Base-by-base conservation (phyloP, 805 yeast genomes). In the Pichia californica region DNA sequence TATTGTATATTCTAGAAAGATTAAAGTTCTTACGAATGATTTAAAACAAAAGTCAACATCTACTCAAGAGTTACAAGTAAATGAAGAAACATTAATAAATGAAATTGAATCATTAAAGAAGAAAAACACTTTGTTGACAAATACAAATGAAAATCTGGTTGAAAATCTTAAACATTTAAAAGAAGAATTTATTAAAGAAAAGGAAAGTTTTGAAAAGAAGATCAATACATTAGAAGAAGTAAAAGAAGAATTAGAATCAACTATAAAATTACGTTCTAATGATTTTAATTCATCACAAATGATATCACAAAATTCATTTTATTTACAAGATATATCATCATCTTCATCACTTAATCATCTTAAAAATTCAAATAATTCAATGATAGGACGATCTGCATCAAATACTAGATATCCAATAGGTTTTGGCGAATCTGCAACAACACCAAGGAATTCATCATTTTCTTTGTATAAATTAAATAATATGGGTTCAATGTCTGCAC, bases 401-500 rank as follows among this genome's bases (percentile, higher is more conserved):
- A 58, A 52, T 28, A 65, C 63, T 16, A 46, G 35, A 20, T 49
- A 26, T 25, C 32, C 46, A 16, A 68, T 72, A 36, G 63, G 61
- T 35, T 51, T 73, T 41, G 78, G 77, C 7, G 78, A 76, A 50
- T 67, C 77, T 1, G 69, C 77, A 6, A 56, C 64, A 11, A 71
- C 80, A 0, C 77, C 77, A 7, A 55, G 61, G n/a, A 40, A 30
- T 27, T 38, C 41, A 4, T 13, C 45, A 21, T 29, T 38, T 30
- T 53, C 60, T 9, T 38, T 41, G 13, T 26, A 36, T 16, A 46
- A 45, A 30, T 25, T 49, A 11, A 47, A 47, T 32, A 38, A 39
- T 10, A 36, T 44, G 23, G 31, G 43, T 4, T 43, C 48, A 14
- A 35, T 52, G 36, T 36, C 52, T 14, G 26, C 54, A 4, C 49